Conservation (phyloP, 2,329 filamentous ascomycete genomes). For the Xenosphaeropsis pyriputrescens region DNA sequence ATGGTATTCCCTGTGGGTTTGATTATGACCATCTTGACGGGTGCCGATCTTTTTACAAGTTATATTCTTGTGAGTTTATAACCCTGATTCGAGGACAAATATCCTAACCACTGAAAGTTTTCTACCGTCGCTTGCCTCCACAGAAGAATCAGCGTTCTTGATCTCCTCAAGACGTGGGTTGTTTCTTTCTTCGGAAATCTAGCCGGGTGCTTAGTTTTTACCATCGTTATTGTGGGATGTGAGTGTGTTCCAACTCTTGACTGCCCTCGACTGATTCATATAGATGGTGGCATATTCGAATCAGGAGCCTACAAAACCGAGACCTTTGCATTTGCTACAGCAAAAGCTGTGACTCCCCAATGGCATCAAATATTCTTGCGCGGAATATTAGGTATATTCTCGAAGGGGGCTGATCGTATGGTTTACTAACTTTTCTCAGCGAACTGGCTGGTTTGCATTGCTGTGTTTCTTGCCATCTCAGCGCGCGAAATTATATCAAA, state of each 20-base stretch:
- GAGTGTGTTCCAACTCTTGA: constrained; percentile 4
- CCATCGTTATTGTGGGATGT: constrained; percentile 28
- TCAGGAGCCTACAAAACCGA: constrained; percentile 24
- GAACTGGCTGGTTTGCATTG: constrained; percentile 39
- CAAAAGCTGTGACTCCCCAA: constrained; percentile 28
- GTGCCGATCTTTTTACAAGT: constrained; percentile 26
- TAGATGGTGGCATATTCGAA: constrained; percentile 27
- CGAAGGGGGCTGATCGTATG: too few species aligned
- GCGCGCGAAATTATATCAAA: constrained; percentile 32
- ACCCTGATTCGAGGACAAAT: not conserved
- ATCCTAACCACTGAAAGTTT: constrained; percentile 9
- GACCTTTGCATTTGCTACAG: constrained; percentile 25
- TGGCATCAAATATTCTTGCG: constrained; percentile 34
- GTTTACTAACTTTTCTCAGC: not conserved
- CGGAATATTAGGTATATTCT: constrained; percentile 35
- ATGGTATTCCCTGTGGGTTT: constrained; percentile 29
- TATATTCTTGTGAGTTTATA: constrained; percentile 1
- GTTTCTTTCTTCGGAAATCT: constrained; percentile 30
- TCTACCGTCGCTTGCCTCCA: constrained; percentile 25
- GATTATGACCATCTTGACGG: constrained; percentile 26
- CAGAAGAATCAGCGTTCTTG: constrained; percentile 16
- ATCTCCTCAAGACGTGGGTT: constrained; percentile 17
- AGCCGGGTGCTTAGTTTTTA: constrained; percentile 27
- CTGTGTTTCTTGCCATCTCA: constrained; percentile 27
- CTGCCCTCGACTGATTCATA: not conserved